These are phyloP conservation scores for Beta macrorhiza DNA, from an alignment of 179 eudicot genomes.

Conservation along the genomic window DNA sequence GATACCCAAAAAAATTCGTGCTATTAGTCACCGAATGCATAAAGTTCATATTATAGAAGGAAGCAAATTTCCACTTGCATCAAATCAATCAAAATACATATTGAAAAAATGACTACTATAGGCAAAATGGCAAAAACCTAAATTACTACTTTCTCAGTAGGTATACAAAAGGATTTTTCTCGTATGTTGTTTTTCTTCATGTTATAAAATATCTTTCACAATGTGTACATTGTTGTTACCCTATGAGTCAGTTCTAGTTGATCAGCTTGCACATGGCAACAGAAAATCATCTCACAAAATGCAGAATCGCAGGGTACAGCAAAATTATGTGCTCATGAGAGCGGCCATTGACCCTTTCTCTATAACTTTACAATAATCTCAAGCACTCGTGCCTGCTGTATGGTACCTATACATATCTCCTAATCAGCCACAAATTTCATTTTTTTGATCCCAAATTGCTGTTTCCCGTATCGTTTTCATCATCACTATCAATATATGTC, in stretches of 20 bases:
- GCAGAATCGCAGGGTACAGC: constrained; percentile 5
- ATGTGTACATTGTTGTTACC: constrained; percentile 17
- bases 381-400: constrained; percentile 19
- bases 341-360: constrained; percentile 2
- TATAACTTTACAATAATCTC: constrained; percentile 35
- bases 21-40: too few species aligned
- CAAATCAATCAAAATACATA: not conserved
- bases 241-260: constrained; percentile 17
- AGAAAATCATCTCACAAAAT: constrained; percentile 10
- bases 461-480: constrained; percentile 37
- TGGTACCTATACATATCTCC: constrained; percentile 24
- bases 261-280: constrained; percentile 13
- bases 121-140: not conserved
- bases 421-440: constrained; percentile 15
- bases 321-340: not conserved
- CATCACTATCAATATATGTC: constrained; percentile 41
- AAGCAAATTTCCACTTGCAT: not conserved
- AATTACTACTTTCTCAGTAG: constrained; percentile 13
- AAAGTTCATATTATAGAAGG: too few species aligned
- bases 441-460: constrained; percentile 27
- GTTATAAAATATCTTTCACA: constrained; percentile 12
- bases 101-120: constrained; percentile 1
- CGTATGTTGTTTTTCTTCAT: constrained; percentile 10
- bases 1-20: too few species aligned
- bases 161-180: constrained; percentile 15